A percentile compares a stretch with the other conserved stretches of the same genome.
Conservation (phyloP, 345 rosid species). For the Streptanthus diversifolius region DNA sequence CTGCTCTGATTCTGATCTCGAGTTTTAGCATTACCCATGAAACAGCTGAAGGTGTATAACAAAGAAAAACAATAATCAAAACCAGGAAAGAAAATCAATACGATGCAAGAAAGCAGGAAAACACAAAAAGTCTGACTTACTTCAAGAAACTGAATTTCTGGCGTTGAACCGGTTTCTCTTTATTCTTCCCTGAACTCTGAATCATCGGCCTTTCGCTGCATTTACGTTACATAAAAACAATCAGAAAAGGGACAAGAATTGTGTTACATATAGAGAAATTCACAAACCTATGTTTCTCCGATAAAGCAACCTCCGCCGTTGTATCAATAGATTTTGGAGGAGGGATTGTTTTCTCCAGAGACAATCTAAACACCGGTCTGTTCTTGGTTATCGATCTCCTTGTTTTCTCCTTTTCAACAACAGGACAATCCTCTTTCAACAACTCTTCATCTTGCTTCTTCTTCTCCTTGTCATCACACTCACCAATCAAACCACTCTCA, state of each 20-base stretch:
- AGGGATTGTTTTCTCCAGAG: conserved; percentile 34
- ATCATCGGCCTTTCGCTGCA: conserved; percentile 27
- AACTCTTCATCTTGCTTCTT: conserved; percentile 1
- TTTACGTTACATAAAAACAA: background rate
- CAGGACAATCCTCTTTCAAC: conserved; percentile 13
- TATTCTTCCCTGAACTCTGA: background rate
- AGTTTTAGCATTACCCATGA: conserved; percentile 17
- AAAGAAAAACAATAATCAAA: conserved; percentile 15
- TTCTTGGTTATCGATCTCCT: conserved; percentile 28
- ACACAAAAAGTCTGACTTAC: conserved; percentile 10
- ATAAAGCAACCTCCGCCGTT: background rate
- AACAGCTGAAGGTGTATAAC: conserved; percentile 13
- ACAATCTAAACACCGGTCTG: conserved; percentile 36
- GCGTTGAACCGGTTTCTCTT: background rate
- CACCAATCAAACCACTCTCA: background rate
- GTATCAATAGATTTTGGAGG: conserved; percentile 18
- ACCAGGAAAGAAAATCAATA: background rate
- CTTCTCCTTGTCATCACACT: conserved; percentile 1
- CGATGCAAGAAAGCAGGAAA: background rate
- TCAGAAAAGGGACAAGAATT: background rate
- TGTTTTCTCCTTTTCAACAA: conserved; percentile 17
- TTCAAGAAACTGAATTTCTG: conserved; percentile 19
- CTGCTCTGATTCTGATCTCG: conserved; percentile 24
- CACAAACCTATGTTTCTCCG: conserved; percentile 31
- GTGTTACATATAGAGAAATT: background rate